Evolutionary conservation across 805 yeast species (phyloP), one percentile per base, ranked within the genome.

Genomic region (Scheffersomyces ergatensis): DNA sequence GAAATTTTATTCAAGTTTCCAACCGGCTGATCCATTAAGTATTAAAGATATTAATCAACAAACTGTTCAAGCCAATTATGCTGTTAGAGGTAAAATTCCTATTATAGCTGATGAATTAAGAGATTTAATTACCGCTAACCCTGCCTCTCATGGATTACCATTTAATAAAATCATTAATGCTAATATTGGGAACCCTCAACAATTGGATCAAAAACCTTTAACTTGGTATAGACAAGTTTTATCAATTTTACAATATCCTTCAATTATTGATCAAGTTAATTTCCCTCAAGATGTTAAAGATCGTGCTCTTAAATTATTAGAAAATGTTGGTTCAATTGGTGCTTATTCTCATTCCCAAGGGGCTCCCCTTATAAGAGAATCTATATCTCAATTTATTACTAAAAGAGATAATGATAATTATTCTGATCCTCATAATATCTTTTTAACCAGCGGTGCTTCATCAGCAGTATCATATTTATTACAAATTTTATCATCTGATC

Each of bases 181-280:
- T 48, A 93, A 93, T 60, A 93, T 93, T 47, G 99, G 99, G 23
- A 93, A 93, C 60, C 99, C 99, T 2, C 99, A 93, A 65, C 98
- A 92, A 61, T 74, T 93, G 58, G 92, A 89, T 51, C 99, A 93
- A 63, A 77, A 82, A 55, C 99, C 99, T 1, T 72, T 93, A 53
- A 87, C 96, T n/a, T 93, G 93, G 71, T 90, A 89, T 65, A 78
- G 99, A 54, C 95, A 90, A 60, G 96, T 90, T 3, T 69, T 92
- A 44, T 79, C 97, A 0, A 63, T 90, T 33, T 67, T 92, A 51
- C 97, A 93, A 65, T 85, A 87, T 60, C 98, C 99, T 0, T 77
- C 73, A 23, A 63, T 90, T 38, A 52, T 90, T 33, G 46, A 50
- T 23, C 55, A 72, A 17, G 55, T 62, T 5, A 38, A 53, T 12